Conservation (phyloP, 352 stramenopile species). For the Phytophthora melonis region DNA sequence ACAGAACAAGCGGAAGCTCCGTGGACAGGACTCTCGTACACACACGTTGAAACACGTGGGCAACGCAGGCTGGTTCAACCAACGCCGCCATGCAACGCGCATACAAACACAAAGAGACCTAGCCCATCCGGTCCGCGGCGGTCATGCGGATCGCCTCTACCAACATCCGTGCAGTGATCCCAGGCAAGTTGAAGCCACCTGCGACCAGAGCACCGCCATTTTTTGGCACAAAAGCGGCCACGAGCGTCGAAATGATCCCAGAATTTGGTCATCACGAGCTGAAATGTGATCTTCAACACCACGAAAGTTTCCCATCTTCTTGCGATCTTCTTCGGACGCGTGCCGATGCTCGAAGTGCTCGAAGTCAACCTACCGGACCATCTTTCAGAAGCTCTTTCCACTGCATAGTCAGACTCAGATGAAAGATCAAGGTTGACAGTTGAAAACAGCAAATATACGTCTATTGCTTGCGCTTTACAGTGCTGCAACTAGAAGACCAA, state of each 20-base stretch:
- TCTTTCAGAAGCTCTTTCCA: too few species aligned
- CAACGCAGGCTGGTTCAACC: conserved; percentile 10
- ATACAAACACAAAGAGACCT: not conserved
- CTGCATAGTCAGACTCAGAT: too few species aligned
- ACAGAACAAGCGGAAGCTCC: conserved; percentile 13
- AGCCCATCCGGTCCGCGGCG: not conserved
- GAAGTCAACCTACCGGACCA: too few species aligned
- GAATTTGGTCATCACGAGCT: too few species aligned
- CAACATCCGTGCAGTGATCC: conserved; percentile 4
- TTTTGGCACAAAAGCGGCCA: too few species aligned
- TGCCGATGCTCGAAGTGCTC: too few species aligned
- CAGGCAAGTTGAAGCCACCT: conserved; percentile 5
- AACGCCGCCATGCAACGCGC: not conserved
- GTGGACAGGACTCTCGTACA: conserved; percentile 19
- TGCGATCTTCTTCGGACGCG: too few species aligned
- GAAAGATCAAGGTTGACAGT: not conserved
- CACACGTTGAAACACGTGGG: conserved; percentile 22
- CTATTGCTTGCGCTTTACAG: conserved; percentile 34
- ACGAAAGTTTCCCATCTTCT: conserved; percentile 16
- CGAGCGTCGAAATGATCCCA: conserved; percentile 34
- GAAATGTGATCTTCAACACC: not conserved
- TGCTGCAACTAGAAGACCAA: conserved; percentile 14
- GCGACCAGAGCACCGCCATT: not conserved
- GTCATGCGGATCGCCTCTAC: conserved; percentile 19
- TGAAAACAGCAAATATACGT: conserved; percentile 33